Percentiles rank a stretch among this genome's conserved stretches.
These are phyloP conservation scores for Apiospora sp. DNA, from an alignment of 2,329 filamentous ascomycete species.

Conservation along the genomic window DNA sequence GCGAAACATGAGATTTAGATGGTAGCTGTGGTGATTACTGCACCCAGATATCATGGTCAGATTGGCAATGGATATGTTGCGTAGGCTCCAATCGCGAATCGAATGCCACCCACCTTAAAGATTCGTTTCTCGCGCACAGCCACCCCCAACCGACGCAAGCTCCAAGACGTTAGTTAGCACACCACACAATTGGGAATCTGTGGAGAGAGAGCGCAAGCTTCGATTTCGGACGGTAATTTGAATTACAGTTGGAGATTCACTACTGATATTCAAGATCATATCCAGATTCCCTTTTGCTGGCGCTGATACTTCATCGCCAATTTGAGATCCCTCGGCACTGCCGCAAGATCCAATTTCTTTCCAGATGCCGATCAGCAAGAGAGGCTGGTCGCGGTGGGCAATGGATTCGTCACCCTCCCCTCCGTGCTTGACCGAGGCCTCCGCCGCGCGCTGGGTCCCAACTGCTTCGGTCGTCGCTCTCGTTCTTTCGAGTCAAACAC, in stretches of 20 bases:
- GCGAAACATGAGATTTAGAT: background rate
- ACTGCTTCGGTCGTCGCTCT: background rate
- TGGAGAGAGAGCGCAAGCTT: background rate
- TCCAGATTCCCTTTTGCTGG: background rate
- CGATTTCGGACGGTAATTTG: background rate
- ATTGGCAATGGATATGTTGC: background rate
- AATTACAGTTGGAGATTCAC: background rate
- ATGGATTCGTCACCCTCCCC: background rate
- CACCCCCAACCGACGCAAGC: background rate
- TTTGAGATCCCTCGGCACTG: conserved; percentile 1
- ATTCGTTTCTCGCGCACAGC: background rate
- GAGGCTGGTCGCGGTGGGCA: background rate
- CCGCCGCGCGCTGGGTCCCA: background rate
- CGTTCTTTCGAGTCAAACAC: background rate
- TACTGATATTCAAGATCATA: background rate
- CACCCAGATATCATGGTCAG: too few relatives aligned
- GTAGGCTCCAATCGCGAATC: background rate
- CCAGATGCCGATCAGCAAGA: background rate
- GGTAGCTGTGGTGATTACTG: too few relatives aligned
- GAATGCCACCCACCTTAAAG: background rate
- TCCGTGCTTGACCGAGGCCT: background rate
- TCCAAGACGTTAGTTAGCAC: background rate
- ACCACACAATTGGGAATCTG: background rate
- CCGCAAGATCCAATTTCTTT: background rate
- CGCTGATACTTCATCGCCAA: background rate